Evolutionary conservation across 352 stramenopile genomes (phyloP).

Genomic region (Pythium insidiosum): DNA sequence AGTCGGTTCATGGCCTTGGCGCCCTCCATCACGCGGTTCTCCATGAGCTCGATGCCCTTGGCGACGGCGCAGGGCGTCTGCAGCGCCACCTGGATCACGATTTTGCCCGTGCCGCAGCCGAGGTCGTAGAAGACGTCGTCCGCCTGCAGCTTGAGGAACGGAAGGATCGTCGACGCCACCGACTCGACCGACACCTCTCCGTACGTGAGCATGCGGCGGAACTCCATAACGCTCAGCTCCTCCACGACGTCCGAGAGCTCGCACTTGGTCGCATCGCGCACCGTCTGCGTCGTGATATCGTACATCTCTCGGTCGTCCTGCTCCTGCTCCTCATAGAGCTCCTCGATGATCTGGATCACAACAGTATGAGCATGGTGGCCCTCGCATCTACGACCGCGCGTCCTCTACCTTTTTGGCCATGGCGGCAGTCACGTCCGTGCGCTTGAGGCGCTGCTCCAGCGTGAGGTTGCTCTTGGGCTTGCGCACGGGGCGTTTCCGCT

Average conservation of each 20-base stretch:
- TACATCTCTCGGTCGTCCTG: slow-evolving; percentile 77
- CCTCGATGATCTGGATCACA: slow-evolving; percentile 25
- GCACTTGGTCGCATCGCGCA: slow-evolving; percentile 56
- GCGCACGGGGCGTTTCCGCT: slow-evolving; percentile 16
- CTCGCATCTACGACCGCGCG: no score
- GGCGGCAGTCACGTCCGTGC: no score
- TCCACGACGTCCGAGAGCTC: slow-evolving; percentile 61
- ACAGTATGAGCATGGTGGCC: neutral
- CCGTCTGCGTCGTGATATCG: slow-evolving; percentile 47
- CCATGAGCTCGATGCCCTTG: slow-evolving; percentile 81
- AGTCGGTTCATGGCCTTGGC: slow-evolving; percentile 44
- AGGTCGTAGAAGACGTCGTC: slow-evolving; percentile 82
- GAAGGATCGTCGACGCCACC: slow-evolving; percentile 52
- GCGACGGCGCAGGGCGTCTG: slow-evolving; percentile 56
- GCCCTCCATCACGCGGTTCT: slow-evolving; percentile 68
- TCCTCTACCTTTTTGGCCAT: no score
- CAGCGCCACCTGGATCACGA: slow-evolving; percentile 64
- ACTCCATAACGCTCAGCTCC: slow-evolving; percentile 52
- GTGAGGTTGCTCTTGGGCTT: slow-evolving; percentile 30
- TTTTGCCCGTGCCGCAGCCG: slow-evolving; percentile 74
- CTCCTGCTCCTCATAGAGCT: slow-evolving; percentile 68
- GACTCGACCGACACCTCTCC: slow-evolving; percentile 71
- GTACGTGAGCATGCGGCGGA: slow-evolving; percentile 72
- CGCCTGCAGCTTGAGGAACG: slow-evolving; percentile 45
- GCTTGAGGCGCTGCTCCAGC: slow-evolving; percentile 28